Base-by-base conservation (phyloP, 1,284 basidiomycete genomes). In the Marasmius tenuissimus region DNA sequence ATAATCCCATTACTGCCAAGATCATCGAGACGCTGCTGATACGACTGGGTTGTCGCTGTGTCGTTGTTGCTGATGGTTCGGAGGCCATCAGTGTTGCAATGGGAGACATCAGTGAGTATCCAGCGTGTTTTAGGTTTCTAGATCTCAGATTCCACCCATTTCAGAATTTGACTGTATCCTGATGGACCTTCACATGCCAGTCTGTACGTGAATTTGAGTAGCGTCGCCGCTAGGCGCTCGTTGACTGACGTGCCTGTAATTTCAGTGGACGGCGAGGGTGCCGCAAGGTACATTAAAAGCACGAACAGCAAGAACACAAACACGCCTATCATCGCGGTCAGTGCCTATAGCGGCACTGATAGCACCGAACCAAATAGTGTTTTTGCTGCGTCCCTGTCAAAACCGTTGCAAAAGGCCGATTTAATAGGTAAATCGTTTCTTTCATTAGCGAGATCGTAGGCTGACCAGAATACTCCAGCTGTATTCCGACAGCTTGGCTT, bases 1-100 rank as follows among this genome's bases (percentile, higher is more conserved):
- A 98, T 72, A 99, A 99, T 71, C 97, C 97, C 0, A 97, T 96
- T 69, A 96, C 94, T 0, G 93, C 92, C 59, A 97, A 96, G 81
- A 96, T 98, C 53, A 89, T 98, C 61, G 96, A 98, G 76, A 97
- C 94, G 0, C 77, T 98, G 53, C 84, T 99, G 56, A 90, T 92
- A 62, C 89, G 96, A 49, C 84, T 98, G 66, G 97, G 97, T 1
- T 98, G 96, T 75, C 89, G 95, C 18, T 96, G 94, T 74, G 90
- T 97, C 2, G 91, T 96, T 6, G 97, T 98, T 20, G 87, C 93
- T 57, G 96, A 99, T 76, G 97, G 97, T 12, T 95, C 96, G 5
- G 96, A 97, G 72, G 97, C 97, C 22, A 91, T 98, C 67, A 95
- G 96, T 66, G 91, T 97, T 62, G 96, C 96, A 10, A 97, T 98